These are phyloP conservation scores for Syzygium aqueum DNA, from an alignment of 345 rosid genomes.

Conservation along the genomic window DNA sequence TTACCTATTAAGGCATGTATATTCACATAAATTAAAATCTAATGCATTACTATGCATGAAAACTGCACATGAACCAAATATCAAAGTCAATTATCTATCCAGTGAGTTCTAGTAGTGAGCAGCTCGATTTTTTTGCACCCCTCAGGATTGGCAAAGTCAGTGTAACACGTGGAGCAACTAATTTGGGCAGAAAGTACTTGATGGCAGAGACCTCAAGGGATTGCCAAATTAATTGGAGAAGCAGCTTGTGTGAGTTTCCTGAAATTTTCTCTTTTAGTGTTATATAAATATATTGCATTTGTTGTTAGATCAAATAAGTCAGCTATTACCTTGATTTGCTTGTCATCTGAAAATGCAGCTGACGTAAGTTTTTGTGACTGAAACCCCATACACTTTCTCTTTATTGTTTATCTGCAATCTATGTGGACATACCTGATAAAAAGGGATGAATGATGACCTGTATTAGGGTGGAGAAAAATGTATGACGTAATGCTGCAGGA, in stretches of 20 bases:
- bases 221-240: background rate
- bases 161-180: too few species aligned
- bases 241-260: background rate
- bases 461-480: background rate
- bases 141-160: too few species aligned
- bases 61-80: background rate
- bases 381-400: background rate
- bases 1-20: background rate
- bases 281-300: too few species aligned
- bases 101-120: too few species aligned
- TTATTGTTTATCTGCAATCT: background rate
- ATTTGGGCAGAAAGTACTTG: too few species aligned
- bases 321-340: background rate
- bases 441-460: background rate
- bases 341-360: background rate
- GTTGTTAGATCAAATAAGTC: background rate
- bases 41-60: background rate
- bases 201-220: background rate
- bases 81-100: background rate
- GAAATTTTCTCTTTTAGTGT: background rate
- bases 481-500: background rate
- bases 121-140: too few species aligned
- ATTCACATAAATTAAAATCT: too few species aligned
- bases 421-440: background rate
- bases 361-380: background rate